Evolutionary conservation across 805 yeast genomes (phyloP), one percentile per base, ranked within the genome.

Genomic region (Candida andamanensis): DNA sequence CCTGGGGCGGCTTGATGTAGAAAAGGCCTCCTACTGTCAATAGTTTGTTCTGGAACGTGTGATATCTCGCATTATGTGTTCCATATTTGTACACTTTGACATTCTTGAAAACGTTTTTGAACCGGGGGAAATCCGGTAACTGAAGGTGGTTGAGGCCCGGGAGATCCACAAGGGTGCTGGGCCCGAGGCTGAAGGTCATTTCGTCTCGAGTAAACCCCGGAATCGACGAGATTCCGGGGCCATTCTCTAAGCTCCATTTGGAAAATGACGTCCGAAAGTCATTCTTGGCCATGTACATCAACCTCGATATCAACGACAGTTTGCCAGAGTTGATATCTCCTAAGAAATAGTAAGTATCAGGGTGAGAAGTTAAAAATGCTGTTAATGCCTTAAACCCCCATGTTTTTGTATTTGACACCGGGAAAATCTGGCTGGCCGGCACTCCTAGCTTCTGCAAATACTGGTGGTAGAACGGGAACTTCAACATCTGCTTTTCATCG

Each of bases 291-390:
- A 11, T 5, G 21, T 24, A 42, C 18, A 42, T n/a, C 4, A 42
- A 24, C 20, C 30, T 27, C 41, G 69, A 72, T 1, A 80, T 63
- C 22, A 83, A 42, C 2, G 80, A 66, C 2, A 85, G 76, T 49
- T 83, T 83, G 1, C 94, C 94, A 10, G 74, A 67, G 46, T 83
- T 83, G 8, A 80, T 76, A 37, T 67, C 68, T 1, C 94, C 94
- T 14, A 82, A 57, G 18, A 83, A 52, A 45, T 73, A 78, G 29
- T 39, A 41, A 2, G n/a, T 29, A 5, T 22, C 27, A 6, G 72
- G 51, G 19, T 58, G 55, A 22, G 50, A 46, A 4, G 63, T 62
- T 6, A 80, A 46, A 5, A 45, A 45, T 1, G 54, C 44, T 6
- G 64, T 40, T 2, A 81, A 46, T 1, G 49, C 44, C 1, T 58